Evolutionary conservation across 2,329 filamentous ascomycete species (phyloP).

Genomic region (Dactylellina haptotyla): DNA sequence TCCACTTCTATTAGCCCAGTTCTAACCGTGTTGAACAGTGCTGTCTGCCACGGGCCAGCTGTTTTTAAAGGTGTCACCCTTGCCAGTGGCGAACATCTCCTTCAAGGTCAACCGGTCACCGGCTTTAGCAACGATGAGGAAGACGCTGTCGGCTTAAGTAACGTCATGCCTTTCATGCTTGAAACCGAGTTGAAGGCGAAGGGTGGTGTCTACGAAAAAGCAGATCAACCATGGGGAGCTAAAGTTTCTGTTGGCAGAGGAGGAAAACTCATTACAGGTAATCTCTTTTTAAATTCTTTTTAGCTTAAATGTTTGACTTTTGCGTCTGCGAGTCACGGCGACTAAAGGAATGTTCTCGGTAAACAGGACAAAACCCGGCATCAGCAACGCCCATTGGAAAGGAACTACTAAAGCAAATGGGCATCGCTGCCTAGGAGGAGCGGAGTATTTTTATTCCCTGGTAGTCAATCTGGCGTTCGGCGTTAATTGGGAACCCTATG

Average conservation of each 20-base stretch:
- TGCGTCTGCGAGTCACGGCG: background rate
- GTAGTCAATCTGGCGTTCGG: no score
- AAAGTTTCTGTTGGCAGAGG: slow-evolving; percentile 55
- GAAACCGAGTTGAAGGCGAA: slow-evolving; percentile 67
- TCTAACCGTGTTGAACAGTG: slow-evolving; percentile 56
- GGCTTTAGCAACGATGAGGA: slow-evolving; percentile 71
- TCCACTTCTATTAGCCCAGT: background rate
- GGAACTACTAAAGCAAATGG: slow-evolving; percentile 48
- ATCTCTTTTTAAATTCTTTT: background rate
- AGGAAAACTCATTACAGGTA: slow-evolving; percentile 57
- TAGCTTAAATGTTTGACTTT: background rate
- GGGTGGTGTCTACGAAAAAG: slow-evolving; percentile 69
- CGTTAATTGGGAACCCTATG: no score
- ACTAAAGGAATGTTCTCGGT: no score
- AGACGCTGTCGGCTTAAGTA: slow-evolving; percentile 61
- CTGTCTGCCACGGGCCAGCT: slow-evolving; percentile 76
- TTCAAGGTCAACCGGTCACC: slow-evolving; percentile 70
- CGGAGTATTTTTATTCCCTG: no score
- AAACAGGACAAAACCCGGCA: slow-evolving; percentile 40
- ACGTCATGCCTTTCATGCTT: slow-evolving; percentile 70
- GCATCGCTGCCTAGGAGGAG: slow-evolving; percentile 28
- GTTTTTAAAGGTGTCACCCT: slow-evolving; percentile 70
- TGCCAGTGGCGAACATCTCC: slow-evolving; percentile 66
- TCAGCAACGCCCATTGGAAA: slow-evolving; percentile 25
- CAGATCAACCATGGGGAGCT: slow-evolving; percentile 63